Percentiles rank a stretch among this genome's conserved stretches.
Evolutionary conservation across 441 rosid genomes (phyloP).

Genomic region (Bocquillonia castaneifolia): DNA sequence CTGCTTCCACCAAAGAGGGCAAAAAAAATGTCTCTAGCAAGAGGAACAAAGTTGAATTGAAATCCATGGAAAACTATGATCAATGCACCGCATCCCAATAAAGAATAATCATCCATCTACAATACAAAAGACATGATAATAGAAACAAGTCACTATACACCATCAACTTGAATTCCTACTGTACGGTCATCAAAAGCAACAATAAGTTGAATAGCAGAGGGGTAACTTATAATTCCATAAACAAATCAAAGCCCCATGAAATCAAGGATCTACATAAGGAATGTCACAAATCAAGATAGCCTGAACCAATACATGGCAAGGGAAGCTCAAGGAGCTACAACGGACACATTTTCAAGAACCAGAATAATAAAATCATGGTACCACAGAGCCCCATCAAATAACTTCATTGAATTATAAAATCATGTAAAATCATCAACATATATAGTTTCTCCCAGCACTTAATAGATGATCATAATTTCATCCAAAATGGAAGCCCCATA

Average conservation of each 20-base stretch:
- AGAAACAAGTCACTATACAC: slow-evolving; percentile 16
- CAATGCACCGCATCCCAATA: slow-evolving; percentile 28
- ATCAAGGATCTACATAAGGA: neutral
- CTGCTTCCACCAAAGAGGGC: slow-evolving; percentile 15
- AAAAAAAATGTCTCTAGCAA: slow-evolving; percentile 25
- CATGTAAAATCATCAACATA: neutral
- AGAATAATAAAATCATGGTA: neutral
- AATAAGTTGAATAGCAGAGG: neutral
- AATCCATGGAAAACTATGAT: slow-evolving; percentile 26
- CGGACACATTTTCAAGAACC: neutral
- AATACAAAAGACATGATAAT: slow-evolving; percentile 27
- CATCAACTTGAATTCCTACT: neutral
- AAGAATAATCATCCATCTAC: slow-evolving; percentile 57
- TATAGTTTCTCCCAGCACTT: neutral
- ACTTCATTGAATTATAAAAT: neutral
- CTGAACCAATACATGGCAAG: neutral
- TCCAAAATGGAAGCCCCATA: slow-evolving; percentile 11
- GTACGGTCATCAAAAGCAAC: neutral
- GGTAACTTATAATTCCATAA: neutral
- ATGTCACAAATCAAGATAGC: slow-evolving; percentile 4
- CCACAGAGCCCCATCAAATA: neutral
- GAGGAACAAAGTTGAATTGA: slow-evolving; percentile 25
- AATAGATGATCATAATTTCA: neutral
- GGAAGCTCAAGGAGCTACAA: neutral
- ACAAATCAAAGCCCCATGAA: slow-evolving; percentile 10